Evolutionary conservation across 768 basidiomycete species (phyloP).

Genomic region (Gyrodon lividus): DNA sequence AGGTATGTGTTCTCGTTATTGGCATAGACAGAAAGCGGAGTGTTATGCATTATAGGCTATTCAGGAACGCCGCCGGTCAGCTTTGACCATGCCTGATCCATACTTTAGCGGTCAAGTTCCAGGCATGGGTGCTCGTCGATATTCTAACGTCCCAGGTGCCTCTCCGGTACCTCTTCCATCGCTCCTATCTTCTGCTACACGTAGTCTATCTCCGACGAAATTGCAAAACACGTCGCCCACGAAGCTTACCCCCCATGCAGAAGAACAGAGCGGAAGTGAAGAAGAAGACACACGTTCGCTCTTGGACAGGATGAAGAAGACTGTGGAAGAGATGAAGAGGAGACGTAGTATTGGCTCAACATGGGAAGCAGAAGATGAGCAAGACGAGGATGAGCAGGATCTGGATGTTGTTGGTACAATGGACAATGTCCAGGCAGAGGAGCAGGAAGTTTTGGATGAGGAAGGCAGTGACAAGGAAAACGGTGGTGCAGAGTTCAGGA

Average conservation of each 20-base stretch:
- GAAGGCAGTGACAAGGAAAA: constrained; percentile 14
- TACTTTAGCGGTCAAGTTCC: constrained; percentile 56
- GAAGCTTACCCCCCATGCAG: constrained; percentile 12
- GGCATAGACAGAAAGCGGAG: not conserved
- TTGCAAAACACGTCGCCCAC: not conserved
- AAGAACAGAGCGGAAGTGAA: constrained; percentile 23
- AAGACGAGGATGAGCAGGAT: constrained; percentile 48
- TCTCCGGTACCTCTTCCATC: constrained; percentile 4
- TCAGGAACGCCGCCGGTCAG: constrained; percentile 60
- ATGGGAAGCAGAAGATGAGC: constrained; percentile 34
- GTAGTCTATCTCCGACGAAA: constrained; percentile 8
- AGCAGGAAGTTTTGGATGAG: not conserved
- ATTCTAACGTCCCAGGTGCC: constrained; percentile 19
- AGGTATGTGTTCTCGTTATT: constrained; percentile 1
- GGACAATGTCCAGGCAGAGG: constrained; percentile 9
- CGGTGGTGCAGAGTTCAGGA: constrained; percentile 2
- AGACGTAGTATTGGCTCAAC: constrained; percentile 20
- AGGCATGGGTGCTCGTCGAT: constrained; percentile 39
- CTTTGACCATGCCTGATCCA: constrained; percentile 44
- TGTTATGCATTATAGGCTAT: constrained; percentile 44
- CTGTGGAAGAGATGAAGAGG: constrained; percentile 37
- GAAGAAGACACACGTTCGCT: constrained; percentile 35
- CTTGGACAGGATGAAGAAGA: constrained; percentile 37
- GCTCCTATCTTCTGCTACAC: constrained; percentile 1
- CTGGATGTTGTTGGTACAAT: constrained; percentile 40